phyloP scores from a whole-genome alignment of 2,329 filamentous ascomycete genomes.

The Neopestalotiopsis sp. region DNA sequence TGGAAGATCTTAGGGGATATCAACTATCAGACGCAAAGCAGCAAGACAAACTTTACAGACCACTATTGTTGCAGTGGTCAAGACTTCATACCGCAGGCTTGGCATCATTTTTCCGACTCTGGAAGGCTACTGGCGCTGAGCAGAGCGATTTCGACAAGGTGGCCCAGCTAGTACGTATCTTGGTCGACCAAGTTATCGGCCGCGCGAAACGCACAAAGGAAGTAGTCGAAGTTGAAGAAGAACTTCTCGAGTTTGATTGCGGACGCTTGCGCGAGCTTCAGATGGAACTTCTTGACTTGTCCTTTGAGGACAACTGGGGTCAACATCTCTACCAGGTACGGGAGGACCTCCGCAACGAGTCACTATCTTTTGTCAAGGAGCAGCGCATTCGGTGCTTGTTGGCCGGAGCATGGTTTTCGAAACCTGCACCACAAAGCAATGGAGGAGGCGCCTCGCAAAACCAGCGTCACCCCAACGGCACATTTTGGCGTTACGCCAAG shows the following conservation, averaged over 20 bases:
- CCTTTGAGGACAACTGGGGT: constrained; percentile 95
- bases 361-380: constrained; percentile 95
- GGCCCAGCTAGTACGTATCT: constrained; percentile 85
- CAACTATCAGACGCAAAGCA: constrained; percentile 78
- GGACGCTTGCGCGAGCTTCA: constrained; percentile 80
- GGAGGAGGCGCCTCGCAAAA: constrained; percentile 43
- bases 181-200: constrained; percentile 89
- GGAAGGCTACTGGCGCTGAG: constrained; percentile 88
- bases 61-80: constrained; percentile 91
- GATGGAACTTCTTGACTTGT: constrained; percentile 89
- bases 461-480: constrained; percentile 51
- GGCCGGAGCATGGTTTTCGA: constrained; percentile 85
- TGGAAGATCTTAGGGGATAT: constrained; percentile 79
- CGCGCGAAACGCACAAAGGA: constrained; percentile 82
- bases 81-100: constrained; percentile 84
- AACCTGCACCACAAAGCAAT: constrained; percentile 53
- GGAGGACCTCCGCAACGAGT: constrained; percentile 88
- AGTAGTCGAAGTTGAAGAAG: constrained; percentile 86
- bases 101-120: constrained; percentile 87
- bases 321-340: constrained; percentile 88
- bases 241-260: constrained; percentile 84
- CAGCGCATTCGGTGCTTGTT: constrained; percentile 91
- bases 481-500: constrained; percentile 81
- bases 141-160: constrained; percentile 93
- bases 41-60: constrained; percentile 85